Percentiles rank a stretch among this genome's conserved stretches.
phyloP scores from a whole-genome alignment of 139 green algal genomes.

The Klebsormidium nitens region DNA sequence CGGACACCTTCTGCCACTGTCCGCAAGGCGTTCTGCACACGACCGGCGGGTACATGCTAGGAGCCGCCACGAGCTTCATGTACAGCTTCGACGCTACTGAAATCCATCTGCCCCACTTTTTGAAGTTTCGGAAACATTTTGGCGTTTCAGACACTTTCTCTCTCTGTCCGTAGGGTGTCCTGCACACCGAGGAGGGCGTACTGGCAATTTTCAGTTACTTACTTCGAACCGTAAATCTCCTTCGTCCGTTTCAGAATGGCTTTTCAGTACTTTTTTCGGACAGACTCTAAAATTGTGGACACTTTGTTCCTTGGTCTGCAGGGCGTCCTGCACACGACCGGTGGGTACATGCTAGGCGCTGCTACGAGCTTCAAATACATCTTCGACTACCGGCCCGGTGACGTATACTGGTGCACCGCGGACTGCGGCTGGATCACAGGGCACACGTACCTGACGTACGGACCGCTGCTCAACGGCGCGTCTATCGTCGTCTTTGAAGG shows the following conservation, averaged over 20 bases:
- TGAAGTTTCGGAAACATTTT: too few relatives aligned
- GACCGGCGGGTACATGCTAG: slow-evolving; percentile 58
- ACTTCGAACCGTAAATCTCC: too few relatives aligned
- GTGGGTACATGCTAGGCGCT: slow-evolving; percentile 54
- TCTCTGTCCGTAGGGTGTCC: too few relatives aligned
- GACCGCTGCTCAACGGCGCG: slow-evolving; percentile 77
- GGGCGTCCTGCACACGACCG: slow-evolving; percentile 80
- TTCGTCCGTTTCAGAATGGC: too few relatives aligned
- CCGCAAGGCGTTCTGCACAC: slow-evolving; percentile 84
- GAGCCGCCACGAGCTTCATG: slow-evolving; percentile 65
- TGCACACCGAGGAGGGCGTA: too few relatives aligned
- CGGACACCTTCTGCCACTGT: too few relatives aligned
- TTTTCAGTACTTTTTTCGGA: too few relatives aligned
- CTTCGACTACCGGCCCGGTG: slow-evolving; percentile 69
- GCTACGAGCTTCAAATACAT: slow-evolving; percentile 74
- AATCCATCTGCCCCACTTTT: too few relatives aligned
- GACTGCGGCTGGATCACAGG: slow-evolving; percentile 96
- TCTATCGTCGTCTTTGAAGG: slow-evolving; percentile 85
- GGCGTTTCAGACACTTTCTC: too few relatives aligned
- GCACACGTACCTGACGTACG: slow-evolving; percentile 51
- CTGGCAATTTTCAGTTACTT: too few relatives aligned
- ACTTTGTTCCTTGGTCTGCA: slow-evolving; percentile 1
- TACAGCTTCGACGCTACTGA: slow-evolving; percentile 83
- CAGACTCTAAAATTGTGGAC: slow-evolving; percentile 11
- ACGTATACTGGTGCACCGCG: slow-evolving; percentile 91